Conservation (phyloP, 2,329 filamentous ascomycete species). For the Aspergillus puulaauensis region DNA sequence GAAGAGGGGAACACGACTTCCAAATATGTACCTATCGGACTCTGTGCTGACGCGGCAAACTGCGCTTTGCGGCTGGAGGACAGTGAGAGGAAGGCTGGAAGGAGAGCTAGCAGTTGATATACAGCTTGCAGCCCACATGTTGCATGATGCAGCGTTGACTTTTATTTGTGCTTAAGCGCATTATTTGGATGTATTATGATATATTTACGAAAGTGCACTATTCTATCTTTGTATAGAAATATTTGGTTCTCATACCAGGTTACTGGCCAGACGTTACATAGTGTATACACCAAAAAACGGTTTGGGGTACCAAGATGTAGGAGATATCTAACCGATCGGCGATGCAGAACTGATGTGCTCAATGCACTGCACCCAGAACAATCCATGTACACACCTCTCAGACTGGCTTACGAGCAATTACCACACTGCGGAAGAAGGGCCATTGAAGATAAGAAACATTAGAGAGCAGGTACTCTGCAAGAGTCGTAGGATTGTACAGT, state of each 20-base stretch:
- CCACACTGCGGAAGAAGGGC: not conserved
- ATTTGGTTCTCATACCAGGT: not conserved
- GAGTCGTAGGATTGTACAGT: not conserved
- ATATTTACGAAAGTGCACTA: slow-evolving; percentile 3
- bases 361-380: not conserved
- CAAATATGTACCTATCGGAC: not conserved
- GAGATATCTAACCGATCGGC: not conserved
- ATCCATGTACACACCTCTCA: not conserved
- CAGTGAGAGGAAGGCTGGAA: not conserved
- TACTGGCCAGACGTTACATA: not conserved
- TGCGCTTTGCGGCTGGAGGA: not conserved
- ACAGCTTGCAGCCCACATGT: not conserved
- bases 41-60: not conserved
- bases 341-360: not conserved
- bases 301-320: not conserved
- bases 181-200: slow-evolving; percentile 7
- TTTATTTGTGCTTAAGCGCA: not conserved
- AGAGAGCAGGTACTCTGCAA: not conserved
- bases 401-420: too few relatives aligned
- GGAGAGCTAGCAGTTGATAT: too few relatives aligned
- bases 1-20: not conserved
- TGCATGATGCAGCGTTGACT: not conserved
- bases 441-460: not conserved
- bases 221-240: slow-evolving; percentile 3
- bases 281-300: not conserved